Conservation (phyloP, 2,329 filamentous ascomycete genomes). For the Calonectria pseudoturangicola region DNA sequence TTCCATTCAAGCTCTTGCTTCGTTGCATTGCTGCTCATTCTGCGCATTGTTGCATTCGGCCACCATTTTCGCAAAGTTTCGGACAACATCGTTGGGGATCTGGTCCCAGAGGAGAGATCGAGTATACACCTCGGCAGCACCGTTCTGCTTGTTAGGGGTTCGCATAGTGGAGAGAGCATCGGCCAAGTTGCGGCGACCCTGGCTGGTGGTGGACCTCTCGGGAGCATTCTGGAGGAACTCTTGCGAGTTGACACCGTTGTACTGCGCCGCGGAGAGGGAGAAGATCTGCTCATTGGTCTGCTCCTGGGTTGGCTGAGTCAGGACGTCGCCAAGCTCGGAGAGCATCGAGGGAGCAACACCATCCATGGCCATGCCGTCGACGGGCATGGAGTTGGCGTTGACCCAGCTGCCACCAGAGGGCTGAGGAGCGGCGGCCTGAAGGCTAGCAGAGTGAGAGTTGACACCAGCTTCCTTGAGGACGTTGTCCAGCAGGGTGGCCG, state of each 20-base stretch:
- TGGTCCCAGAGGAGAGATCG: slow-evolving; percentile 95
- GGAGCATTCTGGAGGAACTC: slow-evolving; percentile 79
- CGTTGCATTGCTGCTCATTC: slow-evolving; percentile 65
- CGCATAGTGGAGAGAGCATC: slow-evolving; percentile 89
- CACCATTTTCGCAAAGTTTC: slow-evolving; percentile 94
- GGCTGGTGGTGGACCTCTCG: slow-evolving; percentile 71
- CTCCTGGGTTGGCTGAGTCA: slow-evolving; percentile 86
- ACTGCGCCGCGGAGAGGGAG: slow-evolving; percentile 89
- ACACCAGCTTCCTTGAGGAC: slow-evolving; percentile 88
- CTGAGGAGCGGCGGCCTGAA: slow-evolving; percentile 69
- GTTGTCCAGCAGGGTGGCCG: slow-evolving; percentile 85
- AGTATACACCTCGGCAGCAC: slow-evolving; percentile 91
- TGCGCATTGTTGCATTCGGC: slow-evolving; percentile 79
- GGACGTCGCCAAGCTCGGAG: slow-evolving; percentile 79
- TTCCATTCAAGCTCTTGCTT: slow-evolving; percentile 63
- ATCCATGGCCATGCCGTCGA: slow-evolving; percentile 62
- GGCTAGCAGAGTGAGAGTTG: slow-evolving; percentile 62
- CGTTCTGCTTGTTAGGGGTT: slow-evolving; percentile 78
- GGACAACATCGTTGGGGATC: slow-evolving; percentile 92
- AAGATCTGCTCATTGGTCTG: slow-evolving; percentile 94
- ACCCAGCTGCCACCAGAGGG: slow-evolving; percentile 66
- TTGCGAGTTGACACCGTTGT: slow-evolving; percentile 82
- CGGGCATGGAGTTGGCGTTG: slow-evolving; percentile 64
- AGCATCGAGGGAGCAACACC: slow-evolving; percentile 75
- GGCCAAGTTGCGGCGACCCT: slow-evolving; percentile 83